phyloP scores from a whole-genome alignment of 495 filamentous ascomycete species.

The Echria macrotheca region DNA sequence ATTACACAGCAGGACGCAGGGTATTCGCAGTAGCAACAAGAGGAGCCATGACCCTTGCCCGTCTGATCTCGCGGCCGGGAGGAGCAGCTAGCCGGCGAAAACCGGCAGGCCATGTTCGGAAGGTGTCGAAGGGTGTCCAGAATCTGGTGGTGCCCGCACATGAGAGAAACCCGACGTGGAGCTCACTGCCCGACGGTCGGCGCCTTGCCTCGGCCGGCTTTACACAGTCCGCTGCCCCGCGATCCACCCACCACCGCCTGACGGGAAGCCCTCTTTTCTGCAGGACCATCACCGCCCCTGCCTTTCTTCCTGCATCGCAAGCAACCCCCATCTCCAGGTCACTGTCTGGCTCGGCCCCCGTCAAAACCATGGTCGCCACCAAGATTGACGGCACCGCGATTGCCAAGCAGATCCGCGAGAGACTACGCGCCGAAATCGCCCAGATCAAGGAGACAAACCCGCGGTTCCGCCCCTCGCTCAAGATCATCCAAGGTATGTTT shows the following conservation, averaged over 20 bases:
- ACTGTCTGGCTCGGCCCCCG: slow-evolving; percentile 35
- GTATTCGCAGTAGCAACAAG: too few relatives aligned
- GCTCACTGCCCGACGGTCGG: neutral
- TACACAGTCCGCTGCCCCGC: slow-evolving; percentile 1
- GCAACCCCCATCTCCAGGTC: slow-evolving; percentile 6
- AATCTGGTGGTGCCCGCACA: neutral
- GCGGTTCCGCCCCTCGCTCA: slow-evolving; percentile 78
- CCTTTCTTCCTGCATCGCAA: neutral
- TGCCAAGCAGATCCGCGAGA: slow-evolving; percentile 80
- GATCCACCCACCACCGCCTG: neutral
- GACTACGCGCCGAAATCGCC: slow-evolving; percentile 70
- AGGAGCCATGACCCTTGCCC: slow-evolving; percentile 4
- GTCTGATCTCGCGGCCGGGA: slow-evolving; percentile 4
- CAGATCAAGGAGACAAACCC: slow-evolving; percentile 75
- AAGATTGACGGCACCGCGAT: slow-evolving; percentile 96
- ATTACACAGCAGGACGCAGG: too few relatives aligned
- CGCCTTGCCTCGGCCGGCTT: slow-evolving; percentile 7
- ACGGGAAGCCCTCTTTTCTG: neutral
- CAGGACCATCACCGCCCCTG: neutral
- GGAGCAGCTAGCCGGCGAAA: neutral
- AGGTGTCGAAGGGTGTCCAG: neutral
- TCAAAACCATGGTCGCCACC: slow-evolving; percentile 66
- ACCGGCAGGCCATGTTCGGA: neutral
- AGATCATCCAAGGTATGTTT: slow-evolving; percentile 87
- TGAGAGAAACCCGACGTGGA: slow-evolving; percentile 1